These are phyloP conservation scores for Fraxinus floribunda DNA, from an alignment of 305 asterid species.

Conservation along the genomic window DNA sequence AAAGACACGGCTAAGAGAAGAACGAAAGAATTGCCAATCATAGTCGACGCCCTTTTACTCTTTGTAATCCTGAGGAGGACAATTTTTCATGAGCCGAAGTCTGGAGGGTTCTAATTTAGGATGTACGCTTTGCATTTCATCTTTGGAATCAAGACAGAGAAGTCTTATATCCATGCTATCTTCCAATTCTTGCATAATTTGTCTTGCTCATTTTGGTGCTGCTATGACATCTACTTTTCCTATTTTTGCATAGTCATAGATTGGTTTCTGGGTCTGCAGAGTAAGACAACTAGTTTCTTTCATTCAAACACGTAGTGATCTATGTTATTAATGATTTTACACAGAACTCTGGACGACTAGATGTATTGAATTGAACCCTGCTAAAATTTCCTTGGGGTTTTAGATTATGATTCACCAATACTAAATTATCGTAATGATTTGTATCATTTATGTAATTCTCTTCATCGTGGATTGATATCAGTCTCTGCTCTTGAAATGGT, in stretches of 20 bases:
- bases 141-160: neutral
- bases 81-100: neutral
- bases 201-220: neutral
- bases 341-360: neutral
- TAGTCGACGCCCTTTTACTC: neutral
- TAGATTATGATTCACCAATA: neutral
- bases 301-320: neutral
- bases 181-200: neutral
- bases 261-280: neutral
- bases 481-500: constrained; percentile 27
- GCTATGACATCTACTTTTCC: neutral
- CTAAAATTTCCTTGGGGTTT: neutral
- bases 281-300: neutral
- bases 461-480: constrained; percentile 12
- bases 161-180: neutral
- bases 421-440: constrained; percentile 2
- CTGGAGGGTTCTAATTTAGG: neutral
- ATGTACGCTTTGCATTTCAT: neutral
- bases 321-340: neutral
- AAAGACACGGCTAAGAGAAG: neutral
- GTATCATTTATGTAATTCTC: constrained; percentile 2
- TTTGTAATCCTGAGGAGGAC: neutral
- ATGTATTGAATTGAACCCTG: neutral
- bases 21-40: neutral
- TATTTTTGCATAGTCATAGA: neutral